Conservation (phyloP, 2,329 filamentous ascomycete genomes). For the Phaeosphaeria sp. region DNA sequence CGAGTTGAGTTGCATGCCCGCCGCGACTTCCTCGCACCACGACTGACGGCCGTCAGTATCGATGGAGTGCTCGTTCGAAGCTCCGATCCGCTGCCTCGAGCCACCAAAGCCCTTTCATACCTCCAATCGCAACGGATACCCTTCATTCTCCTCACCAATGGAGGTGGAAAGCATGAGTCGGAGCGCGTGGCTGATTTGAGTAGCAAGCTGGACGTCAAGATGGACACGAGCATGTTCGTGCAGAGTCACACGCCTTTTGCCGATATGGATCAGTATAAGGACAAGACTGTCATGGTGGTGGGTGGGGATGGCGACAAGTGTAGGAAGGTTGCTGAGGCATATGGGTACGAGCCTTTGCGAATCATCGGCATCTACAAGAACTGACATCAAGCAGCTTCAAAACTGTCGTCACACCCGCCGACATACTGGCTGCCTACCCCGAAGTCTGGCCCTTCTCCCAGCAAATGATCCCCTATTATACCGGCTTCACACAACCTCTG, state of each 20-base stretch:
- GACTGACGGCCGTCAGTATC: slow-evolving; percentile 63
- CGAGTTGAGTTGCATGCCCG: slow-evolving; percentile 53
- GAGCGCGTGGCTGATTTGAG: slow-evolving; percentile 75
- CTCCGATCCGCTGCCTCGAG: slow-evolving; percentile 78
- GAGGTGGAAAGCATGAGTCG: slow-evolving; percentile 82
- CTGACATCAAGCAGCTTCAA: slow-evolving; percentile 48
- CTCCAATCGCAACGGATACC: slow-evolving; percentile 79
- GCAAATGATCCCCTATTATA: slow-evolving; percentile 68
- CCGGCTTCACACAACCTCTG: slow-evolving; percentile 62
- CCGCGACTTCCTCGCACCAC: slow-evolving; percentile 8
- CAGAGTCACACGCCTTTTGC: slow-evolving; percentile 92
- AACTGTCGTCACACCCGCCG: slow-evolving; percentile 82
- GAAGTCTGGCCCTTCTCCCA: slow-evolving; percentile 84
- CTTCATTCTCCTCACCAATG: slow-evolving; percentile 95
- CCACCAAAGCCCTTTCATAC: slow-evolving; percentile 73
- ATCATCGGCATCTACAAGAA: background rate
- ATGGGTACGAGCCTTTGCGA: slow-evolving; percentile 28
- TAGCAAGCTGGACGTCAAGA: slow-evolving; percentile 66
- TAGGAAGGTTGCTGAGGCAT: slow-evolving; percentile 73
- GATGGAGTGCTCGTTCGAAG: slow-evolving; percentile 94
- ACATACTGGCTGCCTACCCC: slow-evolving; percentile 77
- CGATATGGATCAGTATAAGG: slow-evolving; percentile 64
- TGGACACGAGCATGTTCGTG: slow-evolving; percentile 75
- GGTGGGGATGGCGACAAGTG: slow-evolving; percentile 63
- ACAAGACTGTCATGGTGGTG: slow-evolving; percentile 58